Evolutionary conservation across 176 grass and related monocot genomes (phyloP).

Genomic region (Canna indica): DNA sequence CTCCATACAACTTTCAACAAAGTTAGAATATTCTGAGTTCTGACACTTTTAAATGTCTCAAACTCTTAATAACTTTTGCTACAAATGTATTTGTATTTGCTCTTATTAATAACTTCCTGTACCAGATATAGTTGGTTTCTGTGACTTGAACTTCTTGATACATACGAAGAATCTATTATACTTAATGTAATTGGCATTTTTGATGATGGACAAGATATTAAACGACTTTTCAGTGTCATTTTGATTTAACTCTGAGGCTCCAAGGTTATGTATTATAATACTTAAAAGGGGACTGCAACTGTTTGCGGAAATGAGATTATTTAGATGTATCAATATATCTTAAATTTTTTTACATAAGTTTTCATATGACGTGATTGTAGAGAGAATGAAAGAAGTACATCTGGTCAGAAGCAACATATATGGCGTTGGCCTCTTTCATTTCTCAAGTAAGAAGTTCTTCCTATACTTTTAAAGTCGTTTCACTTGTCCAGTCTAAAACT

Average conservation of each 20-base stretch:
- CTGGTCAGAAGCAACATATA: conserved; percentile 42
- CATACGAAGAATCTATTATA: background rate
- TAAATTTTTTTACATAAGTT: background rate
- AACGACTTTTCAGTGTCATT: background rate
- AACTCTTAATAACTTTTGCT: no score
- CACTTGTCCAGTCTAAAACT: conserved; percentile 18
- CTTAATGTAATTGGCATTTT: background rate
- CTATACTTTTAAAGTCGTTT: conserved; percentile 7
- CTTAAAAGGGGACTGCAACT: no score
- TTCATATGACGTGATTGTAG: conserved; percentile 25
- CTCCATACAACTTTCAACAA: no score
- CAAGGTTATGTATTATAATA: background rate
- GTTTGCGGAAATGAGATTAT: background rate
- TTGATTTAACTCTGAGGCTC: background rate
- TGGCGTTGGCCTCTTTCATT: conserved; percentile 83
- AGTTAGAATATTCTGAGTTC: no score
- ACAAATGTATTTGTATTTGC: no score
- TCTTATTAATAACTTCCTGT: no score
- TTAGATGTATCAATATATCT: background rate
- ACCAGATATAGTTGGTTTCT: no score
- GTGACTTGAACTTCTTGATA: no score
- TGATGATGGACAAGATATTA: background rate
- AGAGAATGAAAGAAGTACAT: conserved; percentile 46
- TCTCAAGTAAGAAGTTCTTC: conserved; percentile 61
- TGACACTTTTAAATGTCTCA: no score